phyloP scores from a whole-genome alignment of 2,329 filamentous ascomycete genomes.

The Periconia sp. region DNA sequence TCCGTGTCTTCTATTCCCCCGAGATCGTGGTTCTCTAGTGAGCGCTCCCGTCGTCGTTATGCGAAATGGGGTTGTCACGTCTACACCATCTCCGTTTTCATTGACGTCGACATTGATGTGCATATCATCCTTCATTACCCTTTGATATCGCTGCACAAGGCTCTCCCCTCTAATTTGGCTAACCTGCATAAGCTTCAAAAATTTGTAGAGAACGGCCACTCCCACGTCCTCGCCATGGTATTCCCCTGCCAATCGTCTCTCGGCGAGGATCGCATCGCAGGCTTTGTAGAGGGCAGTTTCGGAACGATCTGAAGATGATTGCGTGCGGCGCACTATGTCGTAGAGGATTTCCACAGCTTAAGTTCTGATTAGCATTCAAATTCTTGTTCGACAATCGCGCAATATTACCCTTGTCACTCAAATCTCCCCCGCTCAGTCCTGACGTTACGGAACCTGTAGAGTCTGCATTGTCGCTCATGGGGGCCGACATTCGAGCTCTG shows the following conservation, averaged over 20 bases:
- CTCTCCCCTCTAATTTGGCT: slow-evolving; percentile 21
- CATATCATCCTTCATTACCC: slow-evolving; percentile 66
- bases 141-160: slow-evolving; percentile 71
- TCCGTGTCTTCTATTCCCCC: slow-evolving; percentile 45
- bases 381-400: neutral
- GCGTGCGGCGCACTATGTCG: slow-evolving; percentile 72
- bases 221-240: slow-evolving; percentile 59
- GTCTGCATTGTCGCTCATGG: slow-evolving; percentile 34
- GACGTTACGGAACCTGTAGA: slow-evolving; percentile 35
- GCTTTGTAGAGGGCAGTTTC: slow-evolving; percentile 72
- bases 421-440: slow-evolving; percentile 41
- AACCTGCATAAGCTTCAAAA: slow-evolving; percentile 70
- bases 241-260: slow-evolving; percentile 70
- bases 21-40: slow-evolving; percentile 14
- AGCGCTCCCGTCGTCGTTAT: slow-evolving; percentile 22
- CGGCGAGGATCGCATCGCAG: slow-evolving; percentile 74
- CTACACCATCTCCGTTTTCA: slow-evolving; percentile 45
- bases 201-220: slow-evolving; percentile 68
- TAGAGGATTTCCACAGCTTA: slow-evolving; percentile 78
- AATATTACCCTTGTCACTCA: slow-evolving; percentile 38
- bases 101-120: slow-evolving; percentile 70
- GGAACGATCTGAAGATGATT: slow-evolving; percentile 64
- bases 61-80: slow-evolving; percentile 34
- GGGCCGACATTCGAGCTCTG: slow-evolving; percentile 38
- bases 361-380: slow-evolving; percentile 9